phyloP scores from a whole-genome alignment of 140 eudicot genomes.

The Cichorium intybus region DNA sequence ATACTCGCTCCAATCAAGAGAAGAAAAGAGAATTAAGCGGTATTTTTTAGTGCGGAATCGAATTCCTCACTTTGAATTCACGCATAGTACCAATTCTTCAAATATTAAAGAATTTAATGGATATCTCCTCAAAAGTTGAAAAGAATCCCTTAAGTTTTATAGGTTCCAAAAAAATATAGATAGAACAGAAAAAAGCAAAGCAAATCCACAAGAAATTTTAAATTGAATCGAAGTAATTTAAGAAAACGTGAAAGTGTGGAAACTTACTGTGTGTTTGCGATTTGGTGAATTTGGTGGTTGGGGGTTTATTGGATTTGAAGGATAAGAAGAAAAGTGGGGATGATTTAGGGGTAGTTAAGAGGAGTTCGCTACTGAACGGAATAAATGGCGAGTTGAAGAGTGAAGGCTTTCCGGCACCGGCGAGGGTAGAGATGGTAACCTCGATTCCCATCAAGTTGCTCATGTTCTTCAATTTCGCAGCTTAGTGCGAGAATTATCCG shows the following conservation, averaged over 20 bases:
- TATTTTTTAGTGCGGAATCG: neutral
- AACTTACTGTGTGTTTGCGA: constrained; percentile 31
- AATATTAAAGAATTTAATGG: too few relatives aligned
- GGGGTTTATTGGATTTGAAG: constrained; percentile 26
- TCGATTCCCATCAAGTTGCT: constrained; percentile 24
- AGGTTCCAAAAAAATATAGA: neutral
- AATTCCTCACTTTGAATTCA: neutral
- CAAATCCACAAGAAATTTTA: neutral
- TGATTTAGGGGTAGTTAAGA: constrained; percentile 28
- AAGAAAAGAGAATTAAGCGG: neutral
- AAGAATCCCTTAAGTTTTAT: neutral
- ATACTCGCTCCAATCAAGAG: neutral
- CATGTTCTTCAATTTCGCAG: neutral
- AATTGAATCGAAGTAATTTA: neutral
- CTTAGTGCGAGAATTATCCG: neutral
- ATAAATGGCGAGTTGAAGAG: constrained; percentile 18
- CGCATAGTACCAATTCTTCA: neutral
- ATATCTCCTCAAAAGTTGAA: neutral
- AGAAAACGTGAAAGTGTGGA: neutral
- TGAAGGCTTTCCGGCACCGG: constrained; percentile 15
- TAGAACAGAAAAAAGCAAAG: neutral
- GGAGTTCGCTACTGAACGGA: constrained; percentile 26
- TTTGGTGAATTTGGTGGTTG: constrained; percentile 11
- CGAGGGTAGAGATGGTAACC: constrained; percentile 16
- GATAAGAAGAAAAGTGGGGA: constrained; percentile 17